Percentiles rank a stretch among this genome's conserved stretches.
Conservation (phyloP, 257 asterid genomes). For the Nemophila menziesii region DNA sequence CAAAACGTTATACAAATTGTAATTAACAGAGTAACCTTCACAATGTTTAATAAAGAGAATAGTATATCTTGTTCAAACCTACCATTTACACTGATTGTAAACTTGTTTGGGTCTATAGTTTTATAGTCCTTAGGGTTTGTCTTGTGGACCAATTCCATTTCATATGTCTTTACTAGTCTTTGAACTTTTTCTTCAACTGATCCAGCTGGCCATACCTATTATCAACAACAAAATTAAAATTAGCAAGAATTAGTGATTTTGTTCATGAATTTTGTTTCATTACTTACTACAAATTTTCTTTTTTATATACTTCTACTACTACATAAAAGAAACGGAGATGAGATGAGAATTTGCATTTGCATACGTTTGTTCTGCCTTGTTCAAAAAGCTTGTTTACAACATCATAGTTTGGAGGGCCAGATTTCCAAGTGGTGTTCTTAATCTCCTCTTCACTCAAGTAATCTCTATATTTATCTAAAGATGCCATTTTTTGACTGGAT, state of each 20-base stretch:
- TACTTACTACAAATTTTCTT: no score
- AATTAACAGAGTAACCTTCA: no score
- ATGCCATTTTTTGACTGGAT: constrained; percentile 22
- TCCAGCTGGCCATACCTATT: constrained; percentile 45
- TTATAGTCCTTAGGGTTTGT: constrained; percentile 33
- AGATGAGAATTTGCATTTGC: no score
- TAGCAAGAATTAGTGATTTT: no score
- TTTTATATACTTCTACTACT: no score
- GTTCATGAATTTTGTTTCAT: no score
- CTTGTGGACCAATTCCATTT: constrained; percentile 57
- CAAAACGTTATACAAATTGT: neutral
- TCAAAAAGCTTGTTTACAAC: constrained; percentile 63
- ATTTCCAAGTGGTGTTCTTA: constrained; percentile 43
- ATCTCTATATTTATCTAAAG: constrained; percentile 38
- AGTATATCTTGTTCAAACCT: neutral
- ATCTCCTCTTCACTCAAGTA: constrained; percentile 48
- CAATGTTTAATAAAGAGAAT: neutral
- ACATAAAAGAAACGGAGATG: no score
- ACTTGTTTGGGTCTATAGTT: constrained; percentile 28
- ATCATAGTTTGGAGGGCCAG: constrained; percentile 67
- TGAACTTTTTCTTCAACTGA: constrained; percentile 49
- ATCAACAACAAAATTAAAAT: neutral
- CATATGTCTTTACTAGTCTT: constrained; percentile 57
- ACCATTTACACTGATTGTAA: constrained; percentile 37
- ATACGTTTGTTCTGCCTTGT: constrained; percentile 61